These are phyloP conservation scores for Zarea fungicola DNA, from an alignment of 2,329 filamentous ascomycete genomes.

Conservation along the genomic window DNA sequence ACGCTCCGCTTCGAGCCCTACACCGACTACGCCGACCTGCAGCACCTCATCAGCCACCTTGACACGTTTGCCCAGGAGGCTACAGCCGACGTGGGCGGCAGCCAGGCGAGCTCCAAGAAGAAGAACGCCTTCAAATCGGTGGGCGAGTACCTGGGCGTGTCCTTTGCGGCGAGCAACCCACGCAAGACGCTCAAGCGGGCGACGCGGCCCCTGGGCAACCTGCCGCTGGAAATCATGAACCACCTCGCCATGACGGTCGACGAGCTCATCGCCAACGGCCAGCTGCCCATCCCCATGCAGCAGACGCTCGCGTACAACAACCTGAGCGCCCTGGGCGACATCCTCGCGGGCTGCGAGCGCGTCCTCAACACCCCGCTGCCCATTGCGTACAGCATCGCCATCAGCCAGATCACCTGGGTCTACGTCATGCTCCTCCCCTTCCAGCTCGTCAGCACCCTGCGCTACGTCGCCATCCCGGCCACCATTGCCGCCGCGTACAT, in stretches of 20 bases:
- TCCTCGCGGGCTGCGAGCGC: constrained; percentile 66
- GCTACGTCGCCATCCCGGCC: constrained; percentile 74
- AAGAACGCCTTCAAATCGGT: constrained; percentile 55
- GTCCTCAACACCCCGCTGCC: constrained; percentile 79
- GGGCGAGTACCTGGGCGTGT: constrained; percentile 70
- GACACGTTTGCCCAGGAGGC: constrained; percentile 65
- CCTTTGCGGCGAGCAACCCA: constrained; percentile 73
- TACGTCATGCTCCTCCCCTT: constrained; percentile 79
- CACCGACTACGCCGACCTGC: constrained; percentile 68
- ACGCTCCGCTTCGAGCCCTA: constrained; percentile 80
- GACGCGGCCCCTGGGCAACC: constrained; percentile 68
- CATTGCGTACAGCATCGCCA: constrained; percentile 77
- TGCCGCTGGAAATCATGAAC: constrained; percentile 76
- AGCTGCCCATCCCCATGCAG: constrained; percentile 51
- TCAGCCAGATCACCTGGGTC: constrained; percentile 80
- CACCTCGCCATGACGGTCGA: constrained; percentile 66
- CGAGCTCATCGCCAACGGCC: constrained; percentile 49
- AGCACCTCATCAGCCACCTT: constrained; percentile 64
- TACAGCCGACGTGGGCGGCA: constrained; percentile 32
- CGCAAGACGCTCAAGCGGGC: constrained; percentile 71
- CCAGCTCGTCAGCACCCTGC: constrained; percentile 61
- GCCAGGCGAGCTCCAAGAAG: constrained; percentile 26
- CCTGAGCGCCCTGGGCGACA: constrained; percentile 63
- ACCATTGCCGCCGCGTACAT: constrained; percentile 71
- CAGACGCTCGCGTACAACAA: constrained; percentile 57